Percentiles rank a stretch among this genome's conserved stretches.
These are phyloP conservation scores for Fistulinella prunicolor DNA, from an alignment of 768 basidiomycete species.

Conservation along the genomic window DNA sequence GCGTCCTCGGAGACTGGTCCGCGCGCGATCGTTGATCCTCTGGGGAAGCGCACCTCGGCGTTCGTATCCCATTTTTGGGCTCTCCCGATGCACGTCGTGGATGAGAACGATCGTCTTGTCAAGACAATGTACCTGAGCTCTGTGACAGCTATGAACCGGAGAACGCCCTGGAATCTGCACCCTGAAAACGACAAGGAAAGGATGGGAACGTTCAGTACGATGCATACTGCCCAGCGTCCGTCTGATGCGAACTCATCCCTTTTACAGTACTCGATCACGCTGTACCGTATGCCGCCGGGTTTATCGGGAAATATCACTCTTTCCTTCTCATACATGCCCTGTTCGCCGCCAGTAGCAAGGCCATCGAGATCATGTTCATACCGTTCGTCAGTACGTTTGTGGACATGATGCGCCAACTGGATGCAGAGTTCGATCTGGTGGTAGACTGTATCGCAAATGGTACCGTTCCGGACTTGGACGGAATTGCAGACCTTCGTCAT, in stretches of 20 bases:
- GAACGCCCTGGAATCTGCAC: not conserved
- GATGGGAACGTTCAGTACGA: conserved; percentile 11
- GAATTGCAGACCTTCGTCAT: not conserved
- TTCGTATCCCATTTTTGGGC: not conserved
- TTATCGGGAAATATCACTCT: conserved; percentile 1
- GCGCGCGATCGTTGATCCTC: too few species aligned
- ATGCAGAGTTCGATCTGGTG: not conserved
- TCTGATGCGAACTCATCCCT: not conserved
- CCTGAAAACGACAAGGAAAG: conserved; percentile 7
- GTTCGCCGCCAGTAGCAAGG: not conserved
- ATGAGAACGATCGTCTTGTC: not conserved
- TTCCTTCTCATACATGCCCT: conserved; percentile 4
- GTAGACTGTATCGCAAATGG: not conserved
- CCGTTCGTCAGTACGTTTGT: not conserved
- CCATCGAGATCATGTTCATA: not conserved
- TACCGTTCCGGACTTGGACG: not conserved
- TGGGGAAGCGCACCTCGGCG: not conserved
- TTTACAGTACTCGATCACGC: conserved; percentile 3
- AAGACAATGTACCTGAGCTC: not conserved
- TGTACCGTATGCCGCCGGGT: not conserved
- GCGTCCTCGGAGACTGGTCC: not conserved
- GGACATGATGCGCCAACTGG: not conserved
- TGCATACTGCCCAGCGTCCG: too few species aligned
- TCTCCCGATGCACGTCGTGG: not conserved
- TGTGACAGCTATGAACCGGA: not conserved